Evolutionary conservation across 2,329 filamentous ascomycete species (phyloP).

Genomic region (Herpotrichia juniperi): DNA sequence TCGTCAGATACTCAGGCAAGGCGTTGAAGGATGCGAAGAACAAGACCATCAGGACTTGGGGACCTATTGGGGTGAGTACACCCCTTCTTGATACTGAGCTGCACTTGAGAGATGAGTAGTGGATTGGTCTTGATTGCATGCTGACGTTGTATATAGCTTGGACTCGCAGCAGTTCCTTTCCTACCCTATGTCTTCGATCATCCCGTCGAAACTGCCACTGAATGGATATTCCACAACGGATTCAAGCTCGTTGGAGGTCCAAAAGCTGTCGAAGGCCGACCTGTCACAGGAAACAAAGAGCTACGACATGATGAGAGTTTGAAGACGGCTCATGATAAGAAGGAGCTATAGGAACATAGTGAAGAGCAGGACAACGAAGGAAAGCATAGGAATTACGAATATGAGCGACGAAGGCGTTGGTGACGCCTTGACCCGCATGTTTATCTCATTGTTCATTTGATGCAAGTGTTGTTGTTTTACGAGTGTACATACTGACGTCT

Average conservation of each 20-base stretch:
- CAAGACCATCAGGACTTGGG: constrained; percentile 77
- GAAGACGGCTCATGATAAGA: constrained; percentile 35
- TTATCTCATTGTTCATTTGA: not conserved
- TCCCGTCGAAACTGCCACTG: constrained; percentile 89
- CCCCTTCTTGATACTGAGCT: too few species aligned
- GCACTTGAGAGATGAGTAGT: too few species aligned
- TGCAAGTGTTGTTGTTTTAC: not conserved
- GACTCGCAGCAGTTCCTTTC: constrained; percentile 73
- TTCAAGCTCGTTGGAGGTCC: constrained; percentile 76
- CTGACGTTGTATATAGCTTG: constrained; percentile 53
- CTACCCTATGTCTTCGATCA: constrained; percentile 86
- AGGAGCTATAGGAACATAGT: too few species aligned
- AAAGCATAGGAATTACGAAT: not conserved
- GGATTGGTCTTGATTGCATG: not conserved
- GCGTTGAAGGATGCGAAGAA: constrained; percentile 87
- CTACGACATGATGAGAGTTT: constrained; percentile 42
- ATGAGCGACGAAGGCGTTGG: not conserved
- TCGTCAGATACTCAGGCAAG: constrained; percentile 85
- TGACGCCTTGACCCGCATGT: not conserved
- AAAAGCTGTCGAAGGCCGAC: constrained; percentile 57
- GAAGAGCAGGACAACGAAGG: constrained; percentile 3
- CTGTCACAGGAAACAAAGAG: constrained; percentile 46
- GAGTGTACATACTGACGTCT: not conserved
- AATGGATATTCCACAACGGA: constrained; percentile 85
- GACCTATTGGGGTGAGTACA: constrained; percentile 80